Conservation (phyloP, 805 yeast species). For the Metahyphopichia silvanorum region DNA sequence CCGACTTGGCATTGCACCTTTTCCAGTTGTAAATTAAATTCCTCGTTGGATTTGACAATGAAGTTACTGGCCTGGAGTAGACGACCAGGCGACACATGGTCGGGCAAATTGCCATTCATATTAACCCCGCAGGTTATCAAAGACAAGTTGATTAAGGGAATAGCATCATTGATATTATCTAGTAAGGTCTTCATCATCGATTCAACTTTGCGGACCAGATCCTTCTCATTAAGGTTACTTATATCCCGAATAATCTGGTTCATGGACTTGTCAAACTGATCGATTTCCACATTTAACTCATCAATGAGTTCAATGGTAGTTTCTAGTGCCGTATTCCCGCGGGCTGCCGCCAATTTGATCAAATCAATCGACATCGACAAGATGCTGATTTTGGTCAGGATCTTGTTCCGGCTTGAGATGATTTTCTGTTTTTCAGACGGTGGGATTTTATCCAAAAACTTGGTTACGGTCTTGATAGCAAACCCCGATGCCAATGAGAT, state of each 20-base stretch:
- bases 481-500: conserved; percentile 70
- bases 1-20: conserved; percentile 43
- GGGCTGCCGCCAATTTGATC: conserved; percentile 57
- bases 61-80: conserved; percentile 59
- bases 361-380: conserved; percentile 67
- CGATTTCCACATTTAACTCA: conserved; percentile 56
- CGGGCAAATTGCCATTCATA: conserved; percentile 46
- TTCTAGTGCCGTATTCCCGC: conserved; percentile 58
- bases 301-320: conserved; percentile 52
- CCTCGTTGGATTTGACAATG: conserved; percentile 27
- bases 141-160: conserved; percentile 66
- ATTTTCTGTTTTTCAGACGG: conserved; percentile 47
- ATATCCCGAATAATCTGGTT: conserved; percentile 31
- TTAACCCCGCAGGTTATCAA: conserved; percentile 68
- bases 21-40: conserved; percentile 9
- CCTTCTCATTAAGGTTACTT: conserved; percentile 25
- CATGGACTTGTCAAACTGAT: conserved; percentile 51
- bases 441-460: conserved; percentile 54
- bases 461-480: conserved; percentile 62
- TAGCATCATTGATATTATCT: conserved; percentile 57
- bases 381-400: conserved; percentile 58
- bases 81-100: conserved; percentile 59
- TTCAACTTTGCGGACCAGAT: conserved; percentile 46
- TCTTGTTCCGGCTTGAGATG: conserved; percentile 37
- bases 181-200: conserved; percentile 46